Percentiles rank a stretch among this genome's conserved stretches.
Conservation (phyloP, 179 eudicot genomes). For the Silene vulgaris region DNA sequence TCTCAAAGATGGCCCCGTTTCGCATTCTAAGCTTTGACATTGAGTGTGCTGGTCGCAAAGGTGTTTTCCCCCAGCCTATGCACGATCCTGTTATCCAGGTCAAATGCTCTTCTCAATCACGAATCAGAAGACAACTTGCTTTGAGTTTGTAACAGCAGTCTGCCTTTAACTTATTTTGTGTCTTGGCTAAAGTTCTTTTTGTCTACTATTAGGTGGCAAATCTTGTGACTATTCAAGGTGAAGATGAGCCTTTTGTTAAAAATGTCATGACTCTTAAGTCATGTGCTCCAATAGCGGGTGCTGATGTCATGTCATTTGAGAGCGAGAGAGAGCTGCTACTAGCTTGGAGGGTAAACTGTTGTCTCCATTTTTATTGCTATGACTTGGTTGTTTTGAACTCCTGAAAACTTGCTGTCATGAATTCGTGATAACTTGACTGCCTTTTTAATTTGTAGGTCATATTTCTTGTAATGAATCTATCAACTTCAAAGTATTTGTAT, state of each 20-base stretch:
- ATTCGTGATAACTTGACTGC: not conserved
- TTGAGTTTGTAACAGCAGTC: slow-evolving; percentile 5
- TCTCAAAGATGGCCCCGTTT: slow-evolving; percentile 95
- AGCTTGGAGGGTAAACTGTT: slow-evolving; percentile 88
- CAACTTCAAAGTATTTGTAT: not conserved
- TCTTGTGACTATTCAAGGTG: slow-evolving; percentile 90
- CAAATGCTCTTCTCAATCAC: slow-evolving; percentile 15
- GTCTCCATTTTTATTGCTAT: slow-evolving; percentile 4
- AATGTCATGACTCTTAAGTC: slow-evolving; percentile 98
- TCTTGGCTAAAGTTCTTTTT: slow-evolving; percentile 2
- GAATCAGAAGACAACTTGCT: slow-evolving; percentile 11
- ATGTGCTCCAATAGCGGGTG: slow-evolving; percentile 94
- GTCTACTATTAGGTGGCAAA: slow-evolving; percentile 61
- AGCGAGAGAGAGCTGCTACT: slow-evolving; percentile 74
- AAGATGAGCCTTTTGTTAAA: slow-evolving; percentile 74
- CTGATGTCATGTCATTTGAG: slow-evolving; percentile 94
- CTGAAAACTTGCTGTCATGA: not conserved
- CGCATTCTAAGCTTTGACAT: slow-evolving; percentile 97
- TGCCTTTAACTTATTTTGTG: not conserved
- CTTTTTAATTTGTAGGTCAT: not conserved
- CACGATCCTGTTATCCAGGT: slow-evolving; percentile 99
- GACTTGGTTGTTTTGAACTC: not conserved
- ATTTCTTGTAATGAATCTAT: not conserved
- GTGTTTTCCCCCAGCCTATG: slow-evolving; percentile 89
- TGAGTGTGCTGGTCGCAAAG: slow-evolving; percentile 99